phyloP scores from a whole-genome alignment of 2,329 filamentous ascomycete species.

The Colletotrichum sp. region DNA sequence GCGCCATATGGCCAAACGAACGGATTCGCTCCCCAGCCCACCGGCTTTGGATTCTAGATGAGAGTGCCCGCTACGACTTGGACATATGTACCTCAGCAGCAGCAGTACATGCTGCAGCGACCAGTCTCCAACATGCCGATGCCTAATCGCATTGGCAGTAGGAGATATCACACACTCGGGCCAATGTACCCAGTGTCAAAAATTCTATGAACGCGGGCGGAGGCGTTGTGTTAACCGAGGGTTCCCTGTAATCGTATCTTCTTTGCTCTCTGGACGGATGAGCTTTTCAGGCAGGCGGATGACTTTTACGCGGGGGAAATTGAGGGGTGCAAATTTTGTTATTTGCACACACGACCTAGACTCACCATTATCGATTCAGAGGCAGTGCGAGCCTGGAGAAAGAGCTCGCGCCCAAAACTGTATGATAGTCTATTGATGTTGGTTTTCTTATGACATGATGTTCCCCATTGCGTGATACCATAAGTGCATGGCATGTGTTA shows the following conservation, averaged over 20 bases:
- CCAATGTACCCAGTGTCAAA: background rate
- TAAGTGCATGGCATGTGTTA: background rate
- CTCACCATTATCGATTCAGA: constrained; percentile 14
- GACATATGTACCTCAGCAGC: background rate
- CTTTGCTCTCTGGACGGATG: constrained; percentile 20
- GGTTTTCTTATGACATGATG: background rate
- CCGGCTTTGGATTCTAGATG: constrained; percentile 70
- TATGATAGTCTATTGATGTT: constrained; percentile 18
- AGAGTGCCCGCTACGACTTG: constrained; percentile 9
- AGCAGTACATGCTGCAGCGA: background rate
- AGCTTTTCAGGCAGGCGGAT: constrained; percentile 13
- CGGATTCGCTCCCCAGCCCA: constrained; percentile 87
- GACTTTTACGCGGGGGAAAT: constrained; percentile 11
- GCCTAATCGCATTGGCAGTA: background rate
- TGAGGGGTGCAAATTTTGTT: constrained; percentile 4
- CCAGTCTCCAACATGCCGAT: background rate
- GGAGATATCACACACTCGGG: background rate
- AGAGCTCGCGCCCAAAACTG: constrained; percentile 11
- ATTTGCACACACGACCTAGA: constrained; percentile 15
- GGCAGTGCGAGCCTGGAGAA: constrained; percentile 3
- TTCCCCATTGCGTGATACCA: background rate
- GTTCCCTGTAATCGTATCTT: constrained; percentile 24
- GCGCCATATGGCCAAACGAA: constrained; percentile 81
- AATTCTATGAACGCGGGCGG: constrained; percentile 16
- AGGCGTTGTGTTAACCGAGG: constrained; percentile 21